phyloP scores from a whole-genome alignment of 441 rosid species.

The Croton setiger region DNA sequence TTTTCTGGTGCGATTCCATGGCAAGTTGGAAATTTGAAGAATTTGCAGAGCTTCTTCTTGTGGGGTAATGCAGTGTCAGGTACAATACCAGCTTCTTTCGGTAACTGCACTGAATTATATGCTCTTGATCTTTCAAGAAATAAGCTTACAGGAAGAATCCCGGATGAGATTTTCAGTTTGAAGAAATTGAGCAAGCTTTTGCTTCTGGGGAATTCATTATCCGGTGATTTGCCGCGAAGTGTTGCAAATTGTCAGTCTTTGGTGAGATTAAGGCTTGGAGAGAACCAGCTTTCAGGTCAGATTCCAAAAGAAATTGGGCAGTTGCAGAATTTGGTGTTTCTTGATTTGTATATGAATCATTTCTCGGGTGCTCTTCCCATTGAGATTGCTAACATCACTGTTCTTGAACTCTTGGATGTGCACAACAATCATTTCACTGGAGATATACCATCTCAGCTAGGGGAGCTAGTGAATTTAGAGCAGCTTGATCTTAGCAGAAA shows the following conservation, averaged over 20 bases:
- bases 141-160: slow-evolving; percentile 79
- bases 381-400: slow-evolving; percentile 72
- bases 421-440: slow-evolving; percentile 82
- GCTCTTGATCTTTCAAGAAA: slow-evolving; percentile 85
- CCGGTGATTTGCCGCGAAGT: slow-evolving; percentile 58
- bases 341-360: slow-evolving; percentile 85
- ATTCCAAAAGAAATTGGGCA: slow-evolving; percentile 80
- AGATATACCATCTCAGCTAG: slow-evolving; percentile 66
- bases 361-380: slow-evolving; percentile 74
- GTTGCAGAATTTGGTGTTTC: slow-evolving; percentile 85
- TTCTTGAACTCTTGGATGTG: slow-evolving; percentile 79
- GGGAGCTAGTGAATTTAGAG: slow-evolving; percentile 89
- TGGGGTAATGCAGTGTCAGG: slow-evolving; percentile 92
- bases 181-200: slow-evolving; percentile 90
- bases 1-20: slow-evolving; percentile 71
- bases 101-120: slow-evolving; percentile 73
- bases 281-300: slow-evolving; percentile 83
- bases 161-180: slow-evolving; percentile 73
- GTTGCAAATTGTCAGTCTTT: slow-evolving; percentile 75
- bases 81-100: slow-evolving; percentile 71
- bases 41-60: slow-evolving; percentile 76
- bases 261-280: slow-evolving; percentile 86
- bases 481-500: slow-evolving; percentile 91
- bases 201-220: slow-evolving; percentile 76
- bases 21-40: slow-evolving; percentile 65